A percentile compares a stretch with the other conserved stretches of the same genome.
phyloP scores from a whole-genome alignment of 352 stramenopile species.

The Phytophthora citricola region DNA sequence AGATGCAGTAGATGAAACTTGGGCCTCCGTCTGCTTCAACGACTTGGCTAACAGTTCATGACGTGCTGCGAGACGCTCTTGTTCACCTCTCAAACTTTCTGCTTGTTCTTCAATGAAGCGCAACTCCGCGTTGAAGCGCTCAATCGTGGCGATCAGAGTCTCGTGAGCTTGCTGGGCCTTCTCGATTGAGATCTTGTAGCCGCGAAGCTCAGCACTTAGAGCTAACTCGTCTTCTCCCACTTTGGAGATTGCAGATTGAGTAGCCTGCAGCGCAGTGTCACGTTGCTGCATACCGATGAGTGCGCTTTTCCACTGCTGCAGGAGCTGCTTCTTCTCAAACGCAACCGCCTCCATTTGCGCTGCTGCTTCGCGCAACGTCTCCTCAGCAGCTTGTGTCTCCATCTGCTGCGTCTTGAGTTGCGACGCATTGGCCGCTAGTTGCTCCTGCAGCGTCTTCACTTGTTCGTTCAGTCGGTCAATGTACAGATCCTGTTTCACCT shows the following conservation, averaged over 20 bases:
- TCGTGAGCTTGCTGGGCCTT: slow-evolving; percentile 87
- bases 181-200: slow-evolving; percentile 87
- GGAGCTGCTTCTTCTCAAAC: slow-evolving; percentile 96
- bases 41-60: slow-evolving; percentile 91
- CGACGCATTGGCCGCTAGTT: slow-evolving; percentile 77
- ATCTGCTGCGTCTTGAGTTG: slow-evolving; percentile 88
- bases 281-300: slow-evolving; percentile 90
- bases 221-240: slow-evolving; percentile 85
- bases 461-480: slow-evolving; percentile 94
- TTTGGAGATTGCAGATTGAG: slow-evolving; percentile 80
- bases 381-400: slow-evolving; percentile 86
- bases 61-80: slow-evolving; percentile 78
- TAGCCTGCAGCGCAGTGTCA: slow-evolving; percentile 93
- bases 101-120: slow-evolving; percentile 81
- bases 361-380: slow-evolving; percentile 89
- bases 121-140: slow-evolving; percentile 87
- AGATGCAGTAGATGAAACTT: slow-evolving; percentile 68
- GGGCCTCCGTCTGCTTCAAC: slow-evolving; percentile 86
- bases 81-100: slow-evolving; percentile 57
- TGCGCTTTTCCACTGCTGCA: slow-evolving; percentile 96
- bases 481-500: slow-evolving; percentile 94
- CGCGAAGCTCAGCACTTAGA: slow-evolving; percentile 87
- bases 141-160: slow-evolving; percentile 78
- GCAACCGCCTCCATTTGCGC: slow-evolving; percentile 93
- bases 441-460: slow-evolving; percentile 88